Conservation (phyloP, 2,329 filamentous ascomycete genomes). For the Onygenales sp. region DNA sequence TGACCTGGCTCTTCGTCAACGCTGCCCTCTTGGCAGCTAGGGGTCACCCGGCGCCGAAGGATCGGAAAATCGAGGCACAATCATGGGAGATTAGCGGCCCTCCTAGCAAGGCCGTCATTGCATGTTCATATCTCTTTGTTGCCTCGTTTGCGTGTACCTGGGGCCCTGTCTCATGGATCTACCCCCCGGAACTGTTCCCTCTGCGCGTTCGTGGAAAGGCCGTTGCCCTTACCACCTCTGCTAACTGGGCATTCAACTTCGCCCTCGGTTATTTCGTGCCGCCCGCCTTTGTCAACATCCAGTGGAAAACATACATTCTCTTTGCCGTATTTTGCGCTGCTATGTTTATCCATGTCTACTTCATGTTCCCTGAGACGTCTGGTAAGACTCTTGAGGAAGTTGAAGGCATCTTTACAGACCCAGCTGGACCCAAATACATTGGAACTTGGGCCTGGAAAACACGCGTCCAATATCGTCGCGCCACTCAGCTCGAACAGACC, state of each 20-base stretch:
- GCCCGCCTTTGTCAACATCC: conserved; percentile 49
- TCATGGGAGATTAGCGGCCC: conserved; percentile 29
- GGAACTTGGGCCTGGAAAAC: conserved; percentile 32
- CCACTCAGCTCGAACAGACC: conserved; percentile 19
- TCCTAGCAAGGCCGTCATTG: conserved; percentile 53
- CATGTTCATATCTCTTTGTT: conserved; percentile 64
- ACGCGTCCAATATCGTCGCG: conserved; percentile 20
- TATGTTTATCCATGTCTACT: conserved; percentile 59
- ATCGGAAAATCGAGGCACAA: conserved; percentile 22
- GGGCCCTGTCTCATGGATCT: conserved; percentile 51
- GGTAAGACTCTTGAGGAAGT: conserved; percentile 70
- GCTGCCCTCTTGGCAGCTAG: conserved; percentile 31
- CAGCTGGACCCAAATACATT: conserved; percentile 25
- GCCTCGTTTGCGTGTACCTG: conserved; percentile 58
- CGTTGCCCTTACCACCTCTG: conserved; percentile 50
- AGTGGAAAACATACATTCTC: conserved; percentile 60
- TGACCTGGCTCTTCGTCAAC: conserved; percentile 35
- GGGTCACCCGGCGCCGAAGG: conserved; percentile 31
- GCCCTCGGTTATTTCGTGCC: conserved; percentile 47
- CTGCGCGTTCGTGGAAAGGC: conserved; percentile 55
- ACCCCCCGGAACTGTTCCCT: conserved; percentile 54
- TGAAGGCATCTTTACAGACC: conserved; percentile 55
- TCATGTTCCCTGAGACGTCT: conserved; percentile 59
- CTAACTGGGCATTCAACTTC: conserved; percentile 56
- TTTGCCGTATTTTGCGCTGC: conserved; percentile 63